Conservation (phyloP, 208 protist genomes). For the Acanthamoeba lenticulata region DNA sequence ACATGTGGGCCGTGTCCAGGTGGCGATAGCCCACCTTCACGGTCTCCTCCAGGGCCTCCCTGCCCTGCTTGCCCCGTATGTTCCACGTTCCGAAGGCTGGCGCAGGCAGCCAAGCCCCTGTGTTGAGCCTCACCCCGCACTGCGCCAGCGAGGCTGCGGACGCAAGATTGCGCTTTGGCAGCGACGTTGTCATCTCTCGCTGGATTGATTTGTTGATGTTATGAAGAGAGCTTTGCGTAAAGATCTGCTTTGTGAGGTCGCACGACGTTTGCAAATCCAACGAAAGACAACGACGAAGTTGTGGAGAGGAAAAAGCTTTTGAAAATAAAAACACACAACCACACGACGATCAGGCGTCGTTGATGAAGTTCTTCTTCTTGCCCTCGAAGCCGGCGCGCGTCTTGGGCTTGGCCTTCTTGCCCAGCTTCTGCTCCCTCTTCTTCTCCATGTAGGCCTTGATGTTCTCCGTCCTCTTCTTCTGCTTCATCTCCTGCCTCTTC, state of each 20-base stretch:
- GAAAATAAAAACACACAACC: too few species aligned
- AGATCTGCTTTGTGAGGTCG: too few species aligned
- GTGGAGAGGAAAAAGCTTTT: too few species aligned
- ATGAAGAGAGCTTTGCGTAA: too few species aligned
- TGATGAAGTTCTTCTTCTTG: conserved; percentile 58
- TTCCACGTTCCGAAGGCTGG: not conserved
- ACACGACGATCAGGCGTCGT: not conserved
- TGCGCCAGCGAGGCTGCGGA: not conserved
- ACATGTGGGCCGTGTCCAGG: conserved; percentile 51
- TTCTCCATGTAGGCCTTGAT: conserved; percentile 53
- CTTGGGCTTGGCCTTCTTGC: conserved; percentile 45
- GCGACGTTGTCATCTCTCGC: not conserved
- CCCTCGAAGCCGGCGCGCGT: conserved; percentile 13
- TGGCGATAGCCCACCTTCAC: not conserved
- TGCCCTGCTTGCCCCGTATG: not conserved
- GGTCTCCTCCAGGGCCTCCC: not conserved
- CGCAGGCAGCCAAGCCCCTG: not conserved
- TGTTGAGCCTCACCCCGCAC: conserved; percentile 9
- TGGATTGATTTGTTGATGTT: not conserved
- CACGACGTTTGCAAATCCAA: too few species aligned
- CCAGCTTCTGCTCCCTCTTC: conserved; percentile 53
- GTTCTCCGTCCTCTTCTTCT: conserved; percentile 59
- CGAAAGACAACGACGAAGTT: too few species aligned
- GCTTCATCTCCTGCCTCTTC: conserved; percentile 40
- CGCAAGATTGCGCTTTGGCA: not conserved